Conservation (phyloP, 1,284 basidiomycete species). For the Leccinum solheimii region DNA sequence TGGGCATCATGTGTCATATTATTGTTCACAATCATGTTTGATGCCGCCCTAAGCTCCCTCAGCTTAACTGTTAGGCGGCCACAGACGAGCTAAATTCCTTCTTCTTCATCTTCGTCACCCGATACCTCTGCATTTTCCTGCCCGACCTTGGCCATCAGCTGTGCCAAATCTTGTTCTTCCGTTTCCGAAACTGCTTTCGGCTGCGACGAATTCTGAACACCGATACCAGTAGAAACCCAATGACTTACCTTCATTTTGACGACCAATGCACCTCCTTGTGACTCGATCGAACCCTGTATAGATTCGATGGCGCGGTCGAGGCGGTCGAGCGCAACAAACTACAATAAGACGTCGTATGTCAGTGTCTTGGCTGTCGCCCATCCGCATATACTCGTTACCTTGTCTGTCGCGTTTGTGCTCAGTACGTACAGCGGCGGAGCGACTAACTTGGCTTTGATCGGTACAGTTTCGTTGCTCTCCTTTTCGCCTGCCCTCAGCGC, state of each 20-base stretch:
- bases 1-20: no score
- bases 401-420: slow-evolving; percentile 96
- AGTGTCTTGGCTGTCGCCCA: not conserved
- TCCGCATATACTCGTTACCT: slow-evolving; percentile 46
- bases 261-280: slow-evolving; percentile 81
- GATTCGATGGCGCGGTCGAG: slow-evolving; percentile 92
- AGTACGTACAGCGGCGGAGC: slow-evolving; percentile 97
- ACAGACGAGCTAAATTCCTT: slow-evolving; percentile 30
- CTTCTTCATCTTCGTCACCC: slow-evolving; percentile 89
- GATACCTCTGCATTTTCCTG: slow-evolving; percentile 93
- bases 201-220: slow-evolving; percentile 40
- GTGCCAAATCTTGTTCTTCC: slow-evolving; percentile 92
- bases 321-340: slow-evolving; percentile 88
- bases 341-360: slow-evolving; percentile 1
- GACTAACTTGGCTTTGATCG: slow-evolving; percentile 96
- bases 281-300: slow-evolving; percentile 84
- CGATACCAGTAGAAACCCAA: not conserved
- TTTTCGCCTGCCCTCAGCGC: slow-evolving; percentile 89
- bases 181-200: slow-evolving; percentile 97
- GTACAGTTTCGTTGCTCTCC: slow-evolving; percentile 86
- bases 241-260: slow-evolving; percentile 93
- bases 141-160: slow-evolving; percentile 91
- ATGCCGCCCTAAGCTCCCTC: no score
- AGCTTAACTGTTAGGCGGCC: not conserved
- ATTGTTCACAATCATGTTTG: no score